These are phyloP conservation scores for Eutypa lata DNA, from an alignment of 2,329 filamentous ascomycete genomes.

Conservation along the genomic window DNA sequence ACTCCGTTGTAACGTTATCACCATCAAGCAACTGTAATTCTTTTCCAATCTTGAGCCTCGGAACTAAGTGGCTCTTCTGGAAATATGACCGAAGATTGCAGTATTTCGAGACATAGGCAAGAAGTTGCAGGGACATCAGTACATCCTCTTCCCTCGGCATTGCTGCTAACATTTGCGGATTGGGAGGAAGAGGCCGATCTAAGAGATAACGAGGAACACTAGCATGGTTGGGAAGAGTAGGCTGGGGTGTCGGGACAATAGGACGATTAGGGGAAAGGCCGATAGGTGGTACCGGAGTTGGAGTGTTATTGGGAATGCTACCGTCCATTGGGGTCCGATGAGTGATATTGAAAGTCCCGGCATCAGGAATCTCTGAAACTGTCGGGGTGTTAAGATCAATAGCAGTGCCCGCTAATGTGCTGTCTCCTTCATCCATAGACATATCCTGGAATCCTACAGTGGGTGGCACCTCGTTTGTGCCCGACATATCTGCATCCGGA, in stretches of 20 bases:
- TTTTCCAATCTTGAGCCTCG: slow-evolving; percentile 82
- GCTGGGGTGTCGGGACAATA: slow-evolving; percentile 69
- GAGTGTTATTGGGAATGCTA: slow-evolving; percentile 73
- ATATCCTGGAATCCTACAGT: slow-evolving; percentile 84
- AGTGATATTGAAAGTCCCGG: slow-evolving; percentile 90
- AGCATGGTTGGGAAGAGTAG: slow-evolving; percentile 62
- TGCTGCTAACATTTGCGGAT: slow-evolving; percentile 74
- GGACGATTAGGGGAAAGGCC: slow-evolving; percentile 73
- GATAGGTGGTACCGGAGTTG: slow-evolving; percentile 62
- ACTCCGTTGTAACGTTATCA: slow-evolving; percentile 47
- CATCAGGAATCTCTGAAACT: slow-evolving; percentile 80
- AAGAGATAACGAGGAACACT: slow-evolving; percentile 77
- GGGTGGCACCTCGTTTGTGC: slow-evolving; percentile 74
- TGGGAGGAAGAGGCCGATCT: slow-evolving; percentile 67
- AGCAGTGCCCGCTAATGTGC: slow-evolving; percentile 71
- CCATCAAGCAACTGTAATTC: slow-evolving; percentile 79
- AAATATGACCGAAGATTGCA: slow-evolving; percentile 95
- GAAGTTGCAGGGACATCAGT: slow-evolving; percentile 91
- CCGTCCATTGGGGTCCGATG: slow-evolving; percentile 82
- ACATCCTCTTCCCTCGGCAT: slow-evolving; percentile 98
- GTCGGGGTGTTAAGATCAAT: slow-evolving; percentile 75
- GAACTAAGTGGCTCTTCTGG: slow-evolving; percentile 90
- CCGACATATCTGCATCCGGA: slow-evolving; percentile 73
- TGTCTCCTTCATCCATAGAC: slow-evolving; percentile 73
- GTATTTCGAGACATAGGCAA: slow-evolving; percentile 98